phyloP scores from a whole-genome alignment of 2,329 filamentous ascomycete genomes.

The Cadophora sp. region DNA sequence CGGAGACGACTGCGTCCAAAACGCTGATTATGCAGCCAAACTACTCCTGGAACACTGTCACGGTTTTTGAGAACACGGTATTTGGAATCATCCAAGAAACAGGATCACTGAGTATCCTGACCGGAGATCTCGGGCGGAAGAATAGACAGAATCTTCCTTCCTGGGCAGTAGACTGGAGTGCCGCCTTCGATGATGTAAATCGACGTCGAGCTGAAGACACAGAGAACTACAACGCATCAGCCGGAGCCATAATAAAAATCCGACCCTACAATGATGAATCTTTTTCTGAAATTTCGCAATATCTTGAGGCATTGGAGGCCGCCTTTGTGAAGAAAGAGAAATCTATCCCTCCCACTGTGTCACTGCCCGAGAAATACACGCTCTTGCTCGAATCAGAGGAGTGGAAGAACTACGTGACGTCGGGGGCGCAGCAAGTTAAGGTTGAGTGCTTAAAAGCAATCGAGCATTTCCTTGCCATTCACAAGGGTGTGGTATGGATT shows the following conservation, averaged over 20 bases:
- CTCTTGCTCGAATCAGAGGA: neutral
- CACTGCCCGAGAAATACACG: neutral
- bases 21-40: constrained; percentile 9
- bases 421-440: neutral
- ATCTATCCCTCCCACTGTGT: neutral
- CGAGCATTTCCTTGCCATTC: neutral
- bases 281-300: neutral
- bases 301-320: neutral
- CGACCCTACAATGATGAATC: neutral
- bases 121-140: constrained; percentile 18
- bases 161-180: constrained; percentile 28
- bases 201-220: constrained; percentile 19
- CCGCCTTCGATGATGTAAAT: constrained; percentile 7
- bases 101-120: constrained; percentile 19
- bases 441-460: neutral
- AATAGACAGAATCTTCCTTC: constrained; percentile 25
- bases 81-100: constrained; percentile 10
- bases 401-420: neutral
- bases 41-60: constrained; percentile 11
- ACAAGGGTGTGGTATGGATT: neutral
- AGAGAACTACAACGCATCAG: constrained; percentile 16
- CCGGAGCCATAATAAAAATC: neutral
- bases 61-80: constrained; percentile 15
- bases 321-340: neutral
- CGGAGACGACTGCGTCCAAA: neutral